phyloP scores from a whole-genome alignment of 352 stramenopile genomes.

The Phytophthora syringae region DNA sequence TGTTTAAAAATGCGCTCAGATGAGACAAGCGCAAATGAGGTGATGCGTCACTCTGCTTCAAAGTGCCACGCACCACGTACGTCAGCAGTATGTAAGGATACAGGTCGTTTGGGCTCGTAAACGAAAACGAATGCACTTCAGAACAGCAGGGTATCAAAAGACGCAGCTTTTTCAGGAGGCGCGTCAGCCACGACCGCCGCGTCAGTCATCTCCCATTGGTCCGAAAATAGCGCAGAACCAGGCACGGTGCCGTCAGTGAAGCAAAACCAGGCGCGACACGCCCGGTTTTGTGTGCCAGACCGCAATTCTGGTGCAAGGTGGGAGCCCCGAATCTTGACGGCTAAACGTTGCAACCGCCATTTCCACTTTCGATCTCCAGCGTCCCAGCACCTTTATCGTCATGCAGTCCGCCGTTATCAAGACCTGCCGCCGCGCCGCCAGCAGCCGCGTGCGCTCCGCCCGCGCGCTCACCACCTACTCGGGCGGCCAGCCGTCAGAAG shows the following conservation, averaged over 20 bases:
- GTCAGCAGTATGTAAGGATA: background rate
- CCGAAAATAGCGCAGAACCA: background rate
- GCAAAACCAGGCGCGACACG: background rate
- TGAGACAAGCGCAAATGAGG: background rate
- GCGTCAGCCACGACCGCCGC: background rate
- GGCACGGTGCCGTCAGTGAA: background rate
- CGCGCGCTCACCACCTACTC: constrained; percentile 82
- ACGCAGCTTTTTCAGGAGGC: background rate
- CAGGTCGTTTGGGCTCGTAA: no score
- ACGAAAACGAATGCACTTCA: no score
- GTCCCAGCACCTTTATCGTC: background rate
- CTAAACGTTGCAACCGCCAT: constrained; percentile 13
- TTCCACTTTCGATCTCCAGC: constrained; percentile 26
- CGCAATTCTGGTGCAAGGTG: constrained; percentile 10
- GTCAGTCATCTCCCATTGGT: background rate
- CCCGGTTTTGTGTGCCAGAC: background rate
- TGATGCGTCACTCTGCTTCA: background rate
- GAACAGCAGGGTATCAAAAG: background rate
- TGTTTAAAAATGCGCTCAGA: background rate
- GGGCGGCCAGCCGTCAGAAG: constrained; percentile 87
- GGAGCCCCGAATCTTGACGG: constrained; percentile 8
- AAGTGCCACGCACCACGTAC: background rate
- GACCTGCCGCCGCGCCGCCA: constrained; percentile 25
- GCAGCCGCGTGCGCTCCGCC: constrained; percentile 4
- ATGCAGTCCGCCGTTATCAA: constrained; percentile 37